Conservation (phyloP, 148 eudicot genomes). For the Vaccinium myrtillus region DNA sequence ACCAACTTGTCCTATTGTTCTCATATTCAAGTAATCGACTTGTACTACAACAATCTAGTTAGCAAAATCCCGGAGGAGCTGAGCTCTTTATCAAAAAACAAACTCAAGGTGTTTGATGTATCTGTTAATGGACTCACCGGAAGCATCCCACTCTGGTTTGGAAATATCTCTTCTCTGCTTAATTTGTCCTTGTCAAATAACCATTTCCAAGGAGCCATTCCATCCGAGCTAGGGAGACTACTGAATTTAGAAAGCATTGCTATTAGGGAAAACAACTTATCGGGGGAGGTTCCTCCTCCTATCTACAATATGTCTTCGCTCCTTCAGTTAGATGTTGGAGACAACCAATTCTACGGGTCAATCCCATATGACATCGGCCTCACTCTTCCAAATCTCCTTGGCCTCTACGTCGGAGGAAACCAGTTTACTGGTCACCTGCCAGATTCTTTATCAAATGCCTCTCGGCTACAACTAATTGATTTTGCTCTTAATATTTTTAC, state of each 20-base stretch:
- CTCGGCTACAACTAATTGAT: neutral
- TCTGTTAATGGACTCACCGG: too few species aligned
- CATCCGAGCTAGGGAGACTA: neutral
- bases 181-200: too few species aligned
- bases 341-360: too few species aligned
- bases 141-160: too few species aligned
- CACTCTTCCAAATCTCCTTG: slow-evolving; percentile 19
- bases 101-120: too few species aligned
- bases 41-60: too few species aligned
- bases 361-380: neutral
- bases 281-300: neutral
- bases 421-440: slow-evolving; percentile 17
- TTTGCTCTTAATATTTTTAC: neutral
- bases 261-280: too few species aligned
- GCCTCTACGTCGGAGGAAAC: slow-evolving; percentile 12
- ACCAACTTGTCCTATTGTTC: neutral
- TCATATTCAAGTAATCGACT: too few species aligned
- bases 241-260: rapidly evolving
- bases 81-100: too few species aligned
- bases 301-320: too few species aligned
- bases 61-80: too few species aligned
- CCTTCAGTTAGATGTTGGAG: neutral
- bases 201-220: neutral
- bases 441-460: slow-evolving; percentile 10
- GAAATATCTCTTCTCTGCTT: too few species aligned